These are phyloP conservation scores for Aspergillus avenaceus DNA, from an alignment of 495 filamentous ascomycete genomes.

Conservation along the genomic window DNA sequence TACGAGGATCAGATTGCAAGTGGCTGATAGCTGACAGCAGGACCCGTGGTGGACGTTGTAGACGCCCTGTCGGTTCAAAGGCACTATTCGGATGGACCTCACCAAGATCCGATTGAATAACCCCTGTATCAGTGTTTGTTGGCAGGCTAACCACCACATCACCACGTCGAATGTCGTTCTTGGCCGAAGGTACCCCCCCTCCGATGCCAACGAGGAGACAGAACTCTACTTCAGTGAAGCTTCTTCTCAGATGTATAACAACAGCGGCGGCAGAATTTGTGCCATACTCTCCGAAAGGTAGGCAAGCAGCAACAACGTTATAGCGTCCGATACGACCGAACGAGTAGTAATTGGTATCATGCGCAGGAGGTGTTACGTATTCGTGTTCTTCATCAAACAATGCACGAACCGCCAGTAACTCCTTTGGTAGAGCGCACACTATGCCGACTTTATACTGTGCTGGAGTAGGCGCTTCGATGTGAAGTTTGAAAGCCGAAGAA, in stretches of 20 bases:
- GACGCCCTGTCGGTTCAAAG: slow-evolving; percentile 1
- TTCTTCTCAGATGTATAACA: slow-evolving; percentile 25
- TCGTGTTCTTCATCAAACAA: slow-evolving; percentile 34
- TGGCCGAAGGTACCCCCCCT: slow-evolving; percentile 23
- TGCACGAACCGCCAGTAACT: slow-evolving; percentile 32
- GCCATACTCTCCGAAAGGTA: slow-evolving; percentile 32
- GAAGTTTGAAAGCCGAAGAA: too few relatives aligned
- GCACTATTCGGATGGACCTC: slow-evolving; percentile 1
- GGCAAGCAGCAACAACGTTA: slow-evolving; percentile 36
- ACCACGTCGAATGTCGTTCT: slow-evolving; percentile 27
- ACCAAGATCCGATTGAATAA: slow-evolving; percentile 36
- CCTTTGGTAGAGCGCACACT: slow-evolving; percentile 38
- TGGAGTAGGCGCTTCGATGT: too few relatives aligned
- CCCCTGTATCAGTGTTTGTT: slow-evolving; percentile 14
- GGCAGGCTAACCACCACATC: slow-evolving; percentile 35
- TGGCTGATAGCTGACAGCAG: slow-evolving; percentile 4
- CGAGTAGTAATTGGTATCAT: slow-evolving; percentile 33
- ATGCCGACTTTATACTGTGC: slow-evolving; percentile 45
- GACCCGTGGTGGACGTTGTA: slow-evolving; percentile 5
- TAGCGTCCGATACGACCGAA: slow-evolving; percentile 34
- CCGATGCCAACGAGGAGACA: slow-evolving; percentile 40
- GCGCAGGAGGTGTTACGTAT: neutral
- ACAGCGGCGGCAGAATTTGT: slow-evolving; percentile 27
- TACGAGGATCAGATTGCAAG: neutral
- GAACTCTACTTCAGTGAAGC: slow-evolving; percentile 26